Percentiles rank a stretch among this genome's conserved stretches.
These are phyloP conservation scores for Alternaria brassicae DNA, from an alignment of 2,329 filamentous ascomycete genomes.

Conservation along the genomic window DNA sequence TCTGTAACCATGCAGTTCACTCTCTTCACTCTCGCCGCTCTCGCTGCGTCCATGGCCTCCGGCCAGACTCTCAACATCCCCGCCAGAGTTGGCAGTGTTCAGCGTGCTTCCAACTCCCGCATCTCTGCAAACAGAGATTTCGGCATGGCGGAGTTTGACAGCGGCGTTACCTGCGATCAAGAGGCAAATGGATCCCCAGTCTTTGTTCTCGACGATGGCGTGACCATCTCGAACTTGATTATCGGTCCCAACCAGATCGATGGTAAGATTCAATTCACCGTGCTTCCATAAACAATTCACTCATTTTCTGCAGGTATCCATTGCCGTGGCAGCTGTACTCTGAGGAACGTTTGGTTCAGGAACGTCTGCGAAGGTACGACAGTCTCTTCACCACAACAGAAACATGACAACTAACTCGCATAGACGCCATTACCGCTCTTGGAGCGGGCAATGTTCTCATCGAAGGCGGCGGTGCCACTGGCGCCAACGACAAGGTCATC, in stretches of 20 bases:
- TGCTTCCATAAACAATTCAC: background rate
- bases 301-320: background rate
- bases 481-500: background rate
- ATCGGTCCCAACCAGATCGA: background rate
- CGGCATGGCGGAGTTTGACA: background rate
- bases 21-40: background rate
- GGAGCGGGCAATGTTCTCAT: background rate
- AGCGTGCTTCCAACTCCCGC: background rate
- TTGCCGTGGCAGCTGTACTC: background rate
- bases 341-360: background rate
- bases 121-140: background rate
- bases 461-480: background rate
- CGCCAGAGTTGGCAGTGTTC: background rate
- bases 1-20: background rate
- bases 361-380: background rate
- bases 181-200: background rate
- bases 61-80: background rate
- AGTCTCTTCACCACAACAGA: background rate
- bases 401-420: background rate
- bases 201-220: background rate
- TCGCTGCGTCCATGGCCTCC: background rate
- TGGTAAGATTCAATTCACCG: background rate
- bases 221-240: background rate
- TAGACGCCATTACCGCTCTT: background rate
- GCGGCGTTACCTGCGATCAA: background rate